Percentiles rank a stretch among this genome's conserved stretches.
These are phyloP conservation scores for Oropetium thomaeum DNA, from an alignment of 176 grass and related monocot species.

Conservation along the genomic window DNA sequence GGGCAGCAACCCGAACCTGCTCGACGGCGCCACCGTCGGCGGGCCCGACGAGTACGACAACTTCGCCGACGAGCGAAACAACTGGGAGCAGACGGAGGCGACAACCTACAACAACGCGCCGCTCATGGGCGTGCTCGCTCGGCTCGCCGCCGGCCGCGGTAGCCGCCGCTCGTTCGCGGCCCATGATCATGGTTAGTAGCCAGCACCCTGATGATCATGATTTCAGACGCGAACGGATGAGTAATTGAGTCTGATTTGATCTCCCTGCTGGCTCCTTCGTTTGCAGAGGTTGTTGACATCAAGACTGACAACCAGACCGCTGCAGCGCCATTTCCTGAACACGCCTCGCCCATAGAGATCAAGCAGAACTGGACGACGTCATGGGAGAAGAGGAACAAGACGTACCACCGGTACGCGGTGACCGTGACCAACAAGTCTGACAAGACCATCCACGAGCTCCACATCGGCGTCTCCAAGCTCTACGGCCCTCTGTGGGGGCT, in stretches of 20 bases:
- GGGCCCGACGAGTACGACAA: conserved; percentile 64
- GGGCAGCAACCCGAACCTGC: conserved; percentile 67
- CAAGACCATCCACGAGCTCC: conserved; percentile 62
- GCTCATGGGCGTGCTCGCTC: conserved; percentile 67
- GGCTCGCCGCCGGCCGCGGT: conserved; percentile 52
- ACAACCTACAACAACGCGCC: conserved; percentile 93
- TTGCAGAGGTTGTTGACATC: conserved; percentile 22
- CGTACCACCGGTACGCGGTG: conserved; percentile 54
- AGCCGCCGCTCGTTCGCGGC: no score
- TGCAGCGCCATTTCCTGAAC: conserved; percentile 28
- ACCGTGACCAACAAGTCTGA: conserved; percentile 65
- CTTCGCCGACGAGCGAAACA: conserved; percentile 76
- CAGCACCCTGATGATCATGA: no score
- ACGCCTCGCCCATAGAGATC: conserved; percentile 36
- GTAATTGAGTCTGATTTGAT: no score
- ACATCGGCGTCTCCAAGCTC: conserved; percentile 57
- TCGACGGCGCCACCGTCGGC: conserved; percentile 76
- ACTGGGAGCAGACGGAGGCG: conserved; percentile 89
- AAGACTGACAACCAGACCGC: conserved; percentile 42
- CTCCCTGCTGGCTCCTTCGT: no score
- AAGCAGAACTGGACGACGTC: conserved; percentile 56
- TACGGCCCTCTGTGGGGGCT: conserved; percentile 66
- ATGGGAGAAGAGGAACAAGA: conserved; percentile 51
- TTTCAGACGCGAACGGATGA: neutral
- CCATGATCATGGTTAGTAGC: no score